Evolutionary conservation across 805 yeast species (phyloP).

Genomic region (Vanderwaltozyma tropicalis): DNA sequence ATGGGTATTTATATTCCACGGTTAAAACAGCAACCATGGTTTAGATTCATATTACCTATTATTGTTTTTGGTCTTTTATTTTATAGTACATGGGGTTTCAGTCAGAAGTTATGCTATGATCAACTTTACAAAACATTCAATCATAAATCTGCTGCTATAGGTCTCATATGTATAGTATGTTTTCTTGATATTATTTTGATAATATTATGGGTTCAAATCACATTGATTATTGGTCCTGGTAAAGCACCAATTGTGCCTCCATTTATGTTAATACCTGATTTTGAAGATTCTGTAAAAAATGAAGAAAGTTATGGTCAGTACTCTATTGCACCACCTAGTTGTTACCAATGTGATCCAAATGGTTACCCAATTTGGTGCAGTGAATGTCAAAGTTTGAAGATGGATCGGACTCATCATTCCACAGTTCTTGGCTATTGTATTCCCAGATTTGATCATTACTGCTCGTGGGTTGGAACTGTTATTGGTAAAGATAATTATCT

Average conservation of each 20-base stretch:
- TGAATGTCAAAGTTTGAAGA: constrained; percentile 52
- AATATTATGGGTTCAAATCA: constrained; percentile 15
- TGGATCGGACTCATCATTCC: constrained; percentile 64
- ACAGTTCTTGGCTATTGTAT: constrained; percentile 46
- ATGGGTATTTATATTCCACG: too few species aligned
- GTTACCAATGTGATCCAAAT: constrained; percentile 55
- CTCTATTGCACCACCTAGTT: constrained; percentile 39
- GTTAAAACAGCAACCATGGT: not conserved
- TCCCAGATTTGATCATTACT: constrained; percentile 73
- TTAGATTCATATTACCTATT: constrained; percentile 19
- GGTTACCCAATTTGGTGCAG: constrained; percentile 78
- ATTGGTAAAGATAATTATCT: constrained; percentile 61
- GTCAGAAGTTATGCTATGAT: constrained; percentile 36
- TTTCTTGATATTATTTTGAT: constrained; percentile 8
- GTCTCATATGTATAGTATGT: constrained; percentile 11
- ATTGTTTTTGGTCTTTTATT: constrained; percentile 26
- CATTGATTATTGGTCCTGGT: constrained; percentile 18
- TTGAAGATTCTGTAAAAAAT: too few species aligned
- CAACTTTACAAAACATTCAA: constrained; percentile 10
- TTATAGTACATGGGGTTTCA: constrained; percentile 36
- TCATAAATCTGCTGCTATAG: constrained; percentile 14
- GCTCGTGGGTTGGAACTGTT: constrained; percentile 64
- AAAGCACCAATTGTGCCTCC: constrained; percentile 20
- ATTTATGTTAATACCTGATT: constrained; percentile 5
- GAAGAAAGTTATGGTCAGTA: too few species aligned